Evolutionary conservation across 345 rosid species (phyloP), one percentile per base, ranked within the genome.

Genomic region (Eucalyptus marginata): DNA sequence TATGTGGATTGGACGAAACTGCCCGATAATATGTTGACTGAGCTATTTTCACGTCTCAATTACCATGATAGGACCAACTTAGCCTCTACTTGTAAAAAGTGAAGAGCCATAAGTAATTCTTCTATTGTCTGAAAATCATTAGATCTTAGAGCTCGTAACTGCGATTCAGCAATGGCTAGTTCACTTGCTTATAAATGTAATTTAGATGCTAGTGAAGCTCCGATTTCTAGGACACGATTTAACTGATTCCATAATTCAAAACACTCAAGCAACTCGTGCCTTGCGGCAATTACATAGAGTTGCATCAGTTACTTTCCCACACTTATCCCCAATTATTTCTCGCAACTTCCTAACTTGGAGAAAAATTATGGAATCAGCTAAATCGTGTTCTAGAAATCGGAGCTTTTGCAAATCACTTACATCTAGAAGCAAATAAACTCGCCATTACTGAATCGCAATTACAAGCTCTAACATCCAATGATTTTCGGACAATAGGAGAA

Each of bases 281-380:
- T 36, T 36, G 36, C 96, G 36, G 91, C 97, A 44, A 95, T 92
- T 92, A 96, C 90, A 93, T 27, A 96, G 92, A 86, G 95, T 94
- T 64, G 96, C 96, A 92, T 96, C 97, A 3, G 97, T 94, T 83
- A 96, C 91, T 91, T 95, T 94, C 93, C 95, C 90, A 89, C 97
- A 95, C 89, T 95, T 93, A 90, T 95, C 97, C 4, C 98, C 97
- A 76, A 95, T 95, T 80, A 95, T 90, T 90, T 95, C 95, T 29
- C 83, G 91, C 88, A 96, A 89, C 90, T 91, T 91, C 40, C 40
- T 40, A 40, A 4, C 40, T 40, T 92, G 94, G 86, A 96, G 93
- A 89, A 91, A 86, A 49, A 95, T 95, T 87, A 95, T 92, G 25
- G 95, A 94, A 92, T 95, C 96, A 33, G 97, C 96, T 40, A 96